Percentiles rank a stretch among this genome's conserved stretches.
phyloP scores from a whole-genome alignment of 345 rosid species.

The Eucalyptus paniculata region DNA sequence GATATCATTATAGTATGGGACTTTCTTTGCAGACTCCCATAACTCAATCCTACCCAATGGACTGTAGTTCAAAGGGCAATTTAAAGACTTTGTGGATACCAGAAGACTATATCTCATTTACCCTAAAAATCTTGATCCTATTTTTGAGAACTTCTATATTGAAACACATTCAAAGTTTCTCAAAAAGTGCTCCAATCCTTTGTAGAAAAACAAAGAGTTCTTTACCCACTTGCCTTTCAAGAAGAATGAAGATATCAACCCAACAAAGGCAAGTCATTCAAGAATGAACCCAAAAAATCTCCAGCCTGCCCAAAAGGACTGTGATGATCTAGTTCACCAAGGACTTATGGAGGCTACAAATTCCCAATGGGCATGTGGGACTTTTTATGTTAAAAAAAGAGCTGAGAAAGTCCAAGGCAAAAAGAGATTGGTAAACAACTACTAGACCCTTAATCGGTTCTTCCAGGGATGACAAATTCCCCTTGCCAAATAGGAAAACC shows the following conservation, averaged over 20 bases:
- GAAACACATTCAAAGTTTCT: neutral
- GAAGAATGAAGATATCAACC: neutral
- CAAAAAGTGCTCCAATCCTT: neutral
- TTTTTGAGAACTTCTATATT: neutral
- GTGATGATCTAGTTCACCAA: neutral
- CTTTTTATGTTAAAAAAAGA: neutral
- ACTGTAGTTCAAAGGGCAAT: neutral
- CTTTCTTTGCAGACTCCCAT: neutral
- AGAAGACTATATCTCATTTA: neutral
- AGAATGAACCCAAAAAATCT: neutral
- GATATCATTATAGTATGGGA: neutral
- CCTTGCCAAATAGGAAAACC: neutral
- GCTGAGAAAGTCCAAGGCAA: neutral
- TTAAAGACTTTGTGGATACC: neutral
- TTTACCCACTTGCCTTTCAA: neutral
- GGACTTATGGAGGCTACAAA: neutral
- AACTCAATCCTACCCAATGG: neutral
- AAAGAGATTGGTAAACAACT: neutral
- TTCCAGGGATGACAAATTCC: neutral
- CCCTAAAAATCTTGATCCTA: neutral
- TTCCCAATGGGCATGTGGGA: neutral
- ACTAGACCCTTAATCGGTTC: neutral
- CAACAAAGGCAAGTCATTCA: neutral
- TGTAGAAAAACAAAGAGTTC: neutral
- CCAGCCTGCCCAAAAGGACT: neutral